Percentiles rank a stretch among this genome's conserved stretches.
These are phyloP conservation scores for Aspergillus pseudoterreus DNA, from an alignment of 2,329 filamentous ascomycete genomes.

Conservation along the genomic window DNA sequence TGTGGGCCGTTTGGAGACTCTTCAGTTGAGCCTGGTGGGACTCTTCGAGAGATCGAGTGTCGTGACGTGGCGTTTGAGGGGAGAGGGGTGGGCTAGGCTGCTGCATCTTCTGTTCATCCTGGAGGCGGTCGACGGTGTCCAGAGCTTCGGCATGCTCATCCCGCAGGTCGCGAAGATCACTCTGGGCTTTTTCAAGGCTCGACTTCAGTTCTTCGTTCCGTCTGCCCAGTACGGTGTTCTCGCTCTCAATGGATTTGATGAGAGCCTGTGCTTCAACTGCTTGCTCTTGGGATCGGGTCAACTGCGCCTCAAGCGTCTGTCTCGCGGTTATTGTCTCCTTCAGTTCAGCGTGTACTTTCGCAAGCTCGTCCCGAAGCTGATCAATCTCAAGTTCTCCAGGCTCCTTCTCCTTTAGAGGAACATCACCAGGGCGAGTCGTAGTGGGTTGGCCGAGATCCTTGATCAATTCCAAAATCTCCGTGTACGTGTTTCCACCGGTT, in stretches of 20 bases:
- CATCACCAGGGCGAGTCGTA: conserved; percentile 10
- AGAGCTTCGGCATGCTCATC: conserved; percentile 30
- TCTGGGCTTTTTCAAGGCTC: conserved; percentile 28
- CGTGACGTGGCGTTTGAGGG: conserved; percentile 18
- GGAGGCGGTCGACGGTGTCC: conserved; percentile 27
- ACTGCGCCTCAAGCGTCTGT: conserved; percentile 32
- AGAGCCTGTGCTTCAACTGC: conserved; percentile 34
- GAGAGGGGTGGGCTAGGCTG: conserved; percentile 30
- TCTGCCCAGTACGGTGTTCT: conserved; percentile 35
- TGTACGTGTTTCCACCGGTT: conserved; percentile 32
- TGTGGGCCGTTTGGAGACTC: conserved; percentile 35
- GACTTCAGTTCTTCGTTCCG: conserved; percentile 33
- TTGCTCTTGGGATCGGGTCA: conserved; percentile 33
- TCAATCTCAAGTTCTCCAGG: conserved; percentile 17
- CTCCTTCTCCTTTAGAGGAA: conserved; percentile 16
- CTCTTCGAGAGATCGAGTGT: conserved; percentile 23
- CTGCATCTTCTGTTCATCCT: conserved; percentile 24
- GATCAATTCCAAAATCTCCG: conserved; percentile 38
- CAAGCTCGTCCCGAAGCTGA: conserved; percentile 26
- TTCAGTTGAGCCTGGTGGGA: conserved; percentile 34
- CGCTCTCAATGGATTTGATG: conserved; percentile 35
- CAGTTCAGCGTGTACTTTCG: conserved; percentile 26
- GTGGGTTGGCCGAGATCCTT: conserved; percentile 28
- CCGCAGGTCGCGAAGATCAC: conserved; percentile 27
- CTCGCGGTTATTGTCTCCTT: conserved; percentile 25